Conservation (phyloP, 78 protist species). For the Anaeramoeba flamelloides region DNA sequence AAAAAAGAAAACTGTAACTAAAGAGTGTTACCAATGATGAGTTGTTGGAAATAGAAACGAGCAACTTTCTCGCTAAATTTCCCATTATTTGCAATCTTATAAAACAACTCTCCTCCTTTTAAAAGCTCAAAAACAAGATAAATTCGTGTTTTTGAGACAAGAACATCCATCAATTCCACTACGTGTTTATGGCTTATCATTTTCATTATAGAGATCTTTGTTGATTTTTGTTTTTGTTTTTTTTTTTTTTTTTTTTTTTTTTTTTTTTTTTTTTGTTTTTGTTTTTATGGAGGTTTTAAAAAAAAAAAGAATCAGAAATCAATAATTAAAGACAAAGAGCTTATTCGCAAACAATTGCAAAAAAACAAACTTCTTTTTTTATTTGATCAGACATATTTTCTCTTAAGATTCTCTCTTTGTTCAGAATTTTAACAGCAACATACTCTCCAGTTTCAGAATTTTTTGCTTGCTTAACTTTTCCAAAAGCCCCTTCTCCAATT, state of each 20-base stretch:
- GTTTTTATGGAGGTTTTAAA: no score
- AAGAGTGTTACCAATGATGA: constrained; percentile 11
- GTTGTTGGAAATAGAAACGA: constrained; percentile 24
- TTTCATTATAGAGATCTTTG: constrained; percentile 23
- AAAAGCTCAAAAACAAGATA: constrained; percentile 27
- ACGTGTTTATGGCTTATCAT: constrained; percentile 16
- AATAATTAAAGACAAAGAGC: neutral
- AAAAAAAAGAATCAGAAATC: neutral
- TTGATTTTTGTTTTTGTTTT: neutral
- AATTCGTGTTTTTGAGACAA: constrained; percentile 12
- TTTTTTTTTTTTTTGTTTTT: no score
- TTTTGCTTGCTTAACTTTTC: constrained; percentile 17
- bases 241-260: no score
- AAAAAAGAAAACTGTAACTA: no score
- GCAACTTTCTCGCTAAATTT: constrained; percentile 11
- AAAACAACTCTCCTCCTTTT: constrained; percentile 35
- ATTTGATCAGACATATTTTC: constrained; percentile 26
- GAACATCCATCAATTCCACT: constrained; percentile 27
- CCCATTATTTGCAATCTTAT: constrained; percentile 17
- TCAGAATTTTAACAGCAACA: constrained; percentile 33
- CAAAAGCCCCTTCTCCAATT: no score
- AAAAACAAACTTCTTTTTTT: constrained; percentile 15
- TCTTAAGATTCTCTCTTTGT: constrained; percentile 10
- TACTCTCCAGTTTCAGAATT: constrained; percentile 7
- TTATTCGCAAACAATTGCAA: neutral